Percentiles rank a stretch among this genome's conserved stretches.
These are phyloP conservation scores for Bromus sterilis DNA, from an alignment of 176 grass and related monocot genomes.

Conservation along the genomic window DNA sequence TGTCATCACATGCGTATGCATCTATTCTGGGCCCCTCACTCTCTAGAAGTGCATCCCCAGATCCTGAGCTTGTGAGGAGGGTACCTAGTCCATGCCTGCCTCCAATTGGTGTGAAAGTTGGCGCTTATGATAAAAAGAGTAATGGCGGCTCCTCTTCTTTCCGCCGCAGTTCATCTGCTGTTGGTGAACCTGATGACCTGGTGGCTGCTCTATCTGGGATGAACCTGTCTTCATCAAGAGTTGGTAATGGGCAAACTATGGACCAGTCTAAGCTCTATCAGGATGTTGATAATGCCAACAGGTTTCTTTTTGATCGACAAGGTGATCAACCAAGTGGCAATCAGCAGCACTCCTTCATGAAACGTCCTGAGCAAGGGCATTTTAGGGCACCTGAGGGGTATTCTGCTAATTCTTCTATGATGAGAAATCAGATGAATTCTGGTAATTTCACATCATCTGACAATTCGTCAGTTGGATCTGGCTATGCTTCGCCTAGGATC, in stretches of 20 bases:
- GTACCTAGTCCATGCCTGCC: constrained; percentile 54
- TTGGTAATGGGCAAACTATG: constrained; percentile 29
- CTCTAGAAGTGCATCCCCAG: constrained; percentile 60
- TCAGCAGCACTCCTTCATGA: constrained; percentile 43
- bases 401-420: constrained; percentile 40
- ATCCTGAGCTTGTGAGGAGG: constrained; percentile 60
- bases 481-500: constrained; percentile 41
- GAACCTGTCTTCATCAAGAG: constrained; percentile 37
- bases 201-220: constrained; percentile 60
- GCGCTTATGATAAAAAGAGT: constrained; percentile 45
- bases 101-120: constrained; percentile 70
- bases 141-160: constrained; percentile 55
- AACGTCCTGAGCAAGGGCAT: constrained; percentile 29
- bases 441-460: constrained; percentile 41
- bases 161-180: constrained; percentile 35
- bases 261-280: constrained; percentile 58
- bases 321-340: constrained; percentile 33
- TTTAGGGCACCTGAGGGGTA: constrained; percentile 30
- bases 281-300: constrained; percentile 46
- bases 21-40: constrained; percentile 68
- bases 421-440: constrained; percentile 50
- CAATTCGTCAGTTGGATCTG: constrained; percentile 30
- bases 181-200: constrained; percentile 49
- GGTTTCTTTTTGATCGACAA: constrained; percentile 39
- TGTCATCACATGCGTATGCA: constrained; percentile 49